Percentiles rank a stretch among this genome's conserved stretches.
Evolutionary conservation across 192 early-diverging fungal species (phyloP).

Genomic region (Backusella luteola): DNA sequence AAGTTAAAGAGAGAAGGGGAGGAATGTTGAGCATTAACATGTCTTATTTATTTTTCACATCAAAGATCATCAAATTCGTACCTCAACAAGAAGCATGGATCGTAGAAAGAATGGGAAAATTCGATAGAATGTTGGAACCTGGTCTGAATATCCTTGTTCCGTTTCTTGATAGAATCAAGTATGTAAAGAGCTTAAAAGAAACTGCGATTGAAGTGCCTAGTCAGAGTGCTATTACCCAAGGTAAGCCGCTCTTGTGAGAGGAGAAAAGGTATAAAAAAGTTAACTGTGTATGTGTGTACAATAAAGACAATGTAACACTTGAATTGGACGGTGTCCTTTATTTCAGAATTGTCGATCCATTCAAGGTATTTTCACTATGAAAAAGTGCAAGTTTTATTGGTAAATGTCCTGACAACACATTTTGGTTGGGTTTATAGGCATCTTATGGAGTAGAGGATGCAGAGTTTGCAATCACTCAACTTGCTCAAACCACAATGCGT

Average conservation of each 20-base stretch:
- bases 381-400: not conserved
- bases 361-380: slow-evolving; percentile 54
- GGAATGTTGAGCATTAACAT: not conserved
- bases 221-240: slow-evolving; percentile 89
- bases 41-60: not conserved
- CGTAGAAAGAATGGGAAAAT: slow-evolving; percentile 93
- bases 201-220: slow-evolving; percentile 89
- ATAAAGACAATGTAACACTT: slow-evolving; percentile 89
- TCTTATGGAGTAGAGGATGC: slow-evolving; percentile 94
- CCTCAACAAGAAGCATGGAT: slow-evolving; percentile 98
- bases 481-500: slow-evolving; percentile 99
- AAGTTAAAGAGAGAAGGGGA: not conserved
- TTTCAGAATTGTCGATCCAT: slow-evolving; percentile 90
- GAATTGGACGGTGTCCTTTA: slow-evolving; percentile 97
- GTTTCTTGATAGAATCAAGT: slow-evolving; percentile 82
- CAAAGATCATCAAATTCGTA: slow-evolving; percentile 88
- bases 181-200: slow-evolving; percentile 95
- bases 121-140: slow-evolving; percentile 81
- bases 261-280: not conserved
- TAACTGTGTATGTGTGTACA: not conserved
- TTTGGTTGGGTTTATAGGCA: slow-evolving; percentile 39
- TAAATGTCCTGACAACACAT: not conserved
- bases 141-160: slow-evolving; percentile 91
- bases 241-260: slow-evolving; percentile 20
- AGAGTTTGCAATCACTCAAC: slow-evolving; percentile 92